Percentiles rank a stretch among this genome's conserved stretches.
phyloP scores from a whole-genome alignment of 179 eudicot species.

The Amaranthus tricolor region DNA sequence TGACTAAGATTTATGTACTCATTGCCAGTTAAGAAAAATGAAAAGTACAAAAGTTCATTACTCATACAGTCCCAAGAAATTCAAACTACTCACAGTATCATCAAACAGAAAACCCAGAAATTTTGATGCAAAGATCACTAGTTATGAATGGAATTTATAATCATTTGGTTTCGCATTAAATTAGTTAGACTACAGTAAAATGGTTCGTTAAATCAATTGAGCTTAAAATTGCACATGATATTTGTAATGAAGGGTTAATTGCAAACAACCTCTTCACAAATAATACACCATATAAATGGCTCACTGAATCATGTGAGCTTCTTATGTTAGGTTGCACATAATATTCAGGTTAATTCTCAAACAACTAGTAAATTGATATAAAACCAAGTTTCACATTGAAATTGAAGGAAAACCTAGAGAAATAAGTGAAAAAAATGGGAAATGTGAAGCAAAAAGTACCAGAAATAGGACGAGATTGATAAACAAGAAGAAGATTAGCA shows the following conservation, averaged over 20 bases:
- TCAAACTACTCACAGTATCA: background rate
- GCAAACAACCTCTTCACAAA: too few relatives aligned
- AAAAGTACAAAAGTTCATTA: background rate
- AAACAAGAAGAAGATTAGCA: conserved; percentile 68
- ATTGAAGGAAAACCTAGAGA: background rate
- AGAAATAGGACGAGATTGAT: conserved; percentile 71
- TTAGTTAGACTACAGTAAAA: too few relatives aligned
- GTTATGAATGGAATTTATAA: too few relatives aligned
- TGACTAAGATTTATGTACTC: background rate
- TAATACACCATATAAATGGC: too few relatives aligned
- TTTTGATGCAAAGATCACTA: background rate
- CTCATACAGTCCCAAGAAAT: background rate
- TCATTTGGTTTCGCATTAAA: too few relatives aligned
- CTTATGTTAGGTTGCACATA: too few relatives aligned
- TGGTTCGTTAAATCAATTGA: too few relatives aligned
- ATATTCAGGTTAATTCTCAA: too few relatives aligned
- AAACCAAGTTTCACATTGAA: background rate
- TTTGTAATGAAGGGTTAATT: too few relatives aligned
- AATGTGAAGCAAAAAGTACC: conserved; percentile 34
- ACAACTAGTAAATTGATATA: too few relatives aligned
- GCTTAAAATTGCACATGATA: too few relatives aligned
- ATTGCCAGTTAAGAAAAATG: background rate
- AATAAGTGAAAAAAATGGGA: background rate
- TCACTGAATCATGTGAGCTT: too few relatives aligned
- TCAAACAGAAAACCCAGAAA: background rate